Percentiles rank a stretch among this genome's conserved stretches.
Conservation (phyloP, 306 rosid species). For the Crotalaria pallida region DNA sequence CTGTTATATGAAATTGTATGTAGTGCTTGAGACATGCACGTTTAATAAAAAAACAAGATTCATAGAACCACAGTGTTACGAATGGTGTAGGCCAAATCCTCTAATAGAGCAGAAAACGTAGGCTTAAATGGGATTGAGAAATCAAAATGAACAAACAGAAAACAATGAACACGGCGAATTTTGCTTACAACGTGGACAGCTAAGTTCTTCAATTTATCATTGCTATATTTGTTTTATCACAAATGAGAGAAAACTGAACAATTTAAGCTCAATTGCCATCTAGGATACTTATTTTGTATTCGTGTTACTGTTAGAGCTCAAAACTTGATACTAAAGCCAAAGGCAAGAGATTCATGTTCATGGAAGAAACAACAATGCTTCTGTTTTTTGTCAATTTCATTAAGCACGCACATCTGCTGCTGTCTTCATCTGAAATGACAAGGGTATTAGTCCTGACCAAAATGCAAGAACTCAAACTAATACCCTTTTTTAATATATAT, state of each 20-base stretch:
- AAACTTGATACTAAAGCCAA: not conserved
- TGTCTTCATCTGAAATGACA: constrained; percentile 70
- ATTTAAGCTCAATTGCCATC: constrained; percentile 18
- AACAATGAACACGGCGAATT: not conserved
- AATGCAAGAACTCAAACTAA: constrained; percentile 6
- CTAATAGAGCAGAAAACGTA: not conserved
- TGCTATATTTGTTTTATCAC: constrained; percentile 21
- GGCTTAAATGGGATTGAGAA: constrained; percentile 12
- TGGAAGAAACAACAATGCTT: constrained; percentile 39
- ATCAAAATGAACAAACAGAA: constrained; percentile 4
- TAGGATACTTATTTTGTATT: not conserved
- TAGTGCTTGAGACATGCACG: not conserved
- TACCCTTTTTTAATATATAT: no score
- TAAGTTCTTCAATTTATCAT: not conserved
- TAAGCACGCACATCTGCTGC: constrained; percentile 73
- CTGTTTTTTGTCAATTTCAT: constrained; percentile 62
- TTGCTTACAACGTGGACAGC: constrained; percentile 15
- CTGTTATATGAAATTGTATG: not conserved
- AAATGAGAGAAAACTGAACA: constrained; percentile 27
- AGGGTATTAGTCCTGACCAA: not conserved
- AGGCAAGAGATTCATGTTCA: not conserved
- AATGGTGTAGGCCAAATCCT: not conserved
- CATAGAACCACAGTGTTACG: not conserved
- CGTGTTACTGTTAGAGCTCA: not conserved
- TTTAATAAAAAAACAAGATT: not conserved